Evolutionary conservation across 345 rosid species (phyloP), one percentile per base, ranked within the genome.

Genomic region (Kandelia obovata): DNA sequence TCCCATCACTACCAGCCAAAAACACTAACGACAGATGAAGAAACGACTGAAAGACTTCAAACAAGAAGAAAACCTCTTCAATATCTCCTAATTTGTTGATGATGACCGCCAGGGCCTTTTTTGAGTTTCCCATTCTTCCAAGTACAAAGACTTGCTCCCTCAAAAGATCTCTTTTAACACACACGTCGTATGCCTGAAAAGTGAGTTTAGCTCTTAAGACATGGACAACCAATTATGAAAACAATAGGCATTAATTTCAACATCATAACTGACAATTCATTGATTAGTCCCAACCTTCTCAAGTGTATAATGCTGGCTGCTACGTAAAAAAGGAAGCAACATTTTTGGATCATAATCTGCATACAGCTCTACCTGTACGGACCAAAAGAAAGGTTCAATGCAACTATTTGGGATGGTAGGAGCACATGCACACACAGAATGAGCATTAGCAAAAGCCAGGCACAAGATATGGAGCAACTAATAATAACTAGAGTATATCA

Each of bases 41-140:
- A 64, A 67, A 72, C 58, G 74, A 67, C 43, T 16, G 37, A 49
- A 35, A 49, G 32, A 56, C 17, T 43, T 71, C 62, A 75, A 57
- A 56, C 53, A 25, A 19, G 64, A 7, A 15, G 55, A 63, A 32
- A 60, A 92, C 99, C 98, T 96, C 99, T 81, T 96, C 92, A 72
- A 96, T 92, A 73, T 92, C 99, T 58, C 97, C 98, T 60, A 96
- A 75, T 75, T 90, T 75, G 74, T 96, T 90, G 68, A 96, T 90
- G 79, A 92, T 96, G 77, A 92, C 89, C 23, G 94, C 85, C 62
- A 96, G 88, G 69, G 98, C 99, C 81, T 86, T 85, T 75, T 82
- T 92, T 53, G 98, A 69, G 71, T 96, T 96, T 64, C 99, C 98
- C 99, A 96, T 96, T 79, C 99, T 88, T 70, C 98, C 99, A 66